Evolutionary conservation across 2,329 filamentous ascomycete genomes (phyloP), one percentile per base, ranked within the genome.

Genomic region (Trichoderma guizhouense): DNA sequence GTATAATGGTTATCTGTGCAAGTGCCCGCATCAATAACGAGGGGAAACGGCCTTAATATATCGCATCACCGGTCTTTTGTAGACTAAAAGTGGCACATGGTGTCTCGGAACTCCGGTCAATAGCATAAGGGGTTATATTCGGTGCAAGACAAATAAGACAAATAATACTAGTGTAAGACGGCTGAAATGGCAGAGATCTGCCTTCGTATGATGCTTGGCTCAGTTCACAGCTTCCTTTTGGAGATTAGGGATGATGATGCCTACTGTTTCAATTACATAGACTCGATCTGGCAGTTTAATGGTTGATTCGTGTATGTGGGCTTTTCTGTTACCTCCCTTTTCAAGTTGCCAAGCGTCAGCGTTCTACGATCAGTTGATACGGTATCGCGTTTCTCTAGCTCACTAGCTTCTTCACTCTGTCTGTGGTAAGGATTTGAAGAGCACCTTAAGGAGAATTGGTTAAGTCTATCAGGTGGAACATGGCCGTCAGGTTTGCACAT

Each of bases 61-160:
- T 30, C 39, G 21, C 21, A 15, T 24, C 15, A 15, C 24, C 34
- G 6, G 30, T 58, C n/a, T 7, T 36, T 43, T 21, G n/a, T 11
- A 43, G 65, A 7, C 34, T 21, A 21, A 66, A 24, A 26, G 15
- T 30, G 5, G 15, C 12, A 43, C 32, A 26, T 62, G 34, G 8
- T 36, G n/a, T 36, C 18, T 14, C 9, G 43, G 14, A 53, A 36
- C 30, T n/a, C 8, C 15, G 9, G 18, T n/a, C 5, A 58, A 36
- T 28, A 53, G 51, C 63, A 8, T 26, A 66, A 66, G 63, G 63
- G 63, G 63, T 66, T 66, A 66, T 55, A 55, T 55, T 66, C 63
- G 63, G 63, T 32, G 8, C 7, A 26, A 34, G 26, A 53, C 47
- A 66, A 55, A 15, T 7, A 26, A 34, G 26, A 53, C 47, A 66